Evolutionary conservation across 2,329 filamentous ascomycete genomes (phyloP).

Genomic region (Podosphaera xanthii): DNA sequence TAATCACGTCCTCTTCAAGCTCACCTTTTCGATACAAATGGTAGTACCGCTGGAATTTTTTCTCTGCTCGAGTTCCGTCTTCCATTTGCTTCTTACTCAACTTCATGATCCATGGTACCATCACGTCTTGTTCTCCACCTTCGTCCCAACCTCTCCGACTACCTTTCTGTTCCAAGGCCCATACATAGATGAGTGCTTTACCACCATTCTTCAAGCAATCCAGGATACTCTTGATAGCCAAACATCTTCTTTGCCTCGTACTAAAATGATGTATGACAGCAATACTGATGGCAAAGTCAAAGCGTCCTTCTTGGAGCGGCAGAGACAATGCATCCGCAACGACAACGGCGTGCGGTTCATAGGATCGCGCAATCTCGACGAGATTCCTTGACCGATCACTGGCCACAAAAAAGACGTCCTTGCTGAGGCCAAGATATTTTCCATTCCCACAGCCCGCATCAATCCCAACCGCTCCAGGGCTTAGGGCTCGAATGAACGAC

Average conservation of each 20-base stretch:
- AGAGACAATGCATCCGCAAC: conserved; percentile 69
- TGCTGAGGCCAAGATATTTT: conserved; percentile 73
- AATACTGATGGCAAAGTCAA: conserved; percentile 85
- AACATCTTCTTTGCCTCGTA: conserved; percentile 46
- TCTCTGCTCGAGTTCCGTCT: conserved; percentile 17
- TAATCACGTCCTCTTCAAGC: conserved; percentile 53
- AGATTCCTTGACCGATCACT: conserved; percentile 54
- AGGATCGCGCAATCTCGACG: conserved; percentile 24
- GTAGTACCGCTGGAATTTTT: conserved; percentile 64
- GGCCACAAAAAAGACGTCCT: conserved; percentile 53
- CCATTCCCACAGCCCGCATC: conserved; percentile 95
- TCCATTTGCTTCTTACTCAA: conserved; percentile 17
- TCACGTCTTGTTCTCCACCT: conserved; percentile 64
- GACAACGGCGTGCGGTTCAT: conserved; percentile 37
- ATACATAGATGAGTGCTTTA: conserved; percentile 66
- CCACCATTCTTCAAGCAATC: conserved; percentile 37
- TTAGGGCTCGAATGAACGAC: conserved; percentile 43
- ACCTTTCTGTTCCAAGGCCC: conserved; percentile 77
- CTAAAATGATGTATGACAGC: conserved; percentile 89
- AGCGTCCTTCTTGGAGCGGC: conserved; percentile 43
- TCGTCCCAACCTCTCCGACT: conserved; percentile 80
- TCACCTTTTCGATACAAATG: conserved; percentile 78
- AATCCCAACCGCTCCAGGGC: conserved; percentile 54
- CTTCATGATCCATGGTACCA: conserved; percentile 79
- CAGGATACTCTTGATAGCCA: conserved; percentile 50